phyloP scores from a whole-genome alignment of 345 rosid species.

The Eucalyptus regnans region DNA sequence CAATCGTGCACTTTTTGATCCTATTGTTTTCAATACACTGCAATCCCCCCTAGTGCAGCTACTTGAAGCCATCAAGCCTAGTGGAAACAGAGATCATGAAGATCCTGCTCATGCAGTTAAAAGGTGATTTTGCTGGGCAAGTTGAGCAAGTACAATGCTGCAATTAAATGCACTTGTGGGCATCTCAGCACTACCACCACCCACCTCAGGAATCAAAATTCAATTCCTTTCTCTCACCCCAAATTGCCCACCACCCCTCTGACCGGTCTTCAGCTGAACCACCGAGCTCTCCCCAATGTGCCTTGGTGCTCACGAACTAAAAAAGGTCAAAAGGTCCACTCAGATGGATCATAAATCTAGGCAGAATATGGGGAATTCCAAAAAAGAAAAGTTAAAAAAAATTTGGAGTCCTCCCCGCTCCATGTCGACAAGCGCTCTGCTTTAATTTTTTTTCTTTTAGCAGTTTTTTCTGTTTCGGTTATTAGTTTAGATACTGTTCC shows the following conservation, averaged over 20 bases:
- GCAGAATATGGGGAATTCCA: neutral
- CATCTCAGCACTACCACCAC: neutral
- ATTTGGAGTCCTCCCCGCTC: neutral
- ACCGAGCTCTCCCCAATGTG: neutral
- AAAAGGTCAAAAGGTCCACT: neutral
- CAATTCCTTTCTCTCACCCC: neutral
- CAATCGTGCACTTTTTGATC: neutral
- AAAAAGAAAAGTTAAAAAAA: neutral
- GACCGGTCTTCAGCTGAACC: neutral
- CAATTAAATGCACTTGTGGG: neutral
- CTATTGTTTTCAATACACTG: neutral
- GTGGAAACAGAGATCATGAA: neutral
- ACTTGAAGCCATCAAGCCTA: neutral
- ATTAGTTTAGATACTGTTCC: constrained; percentile 1
- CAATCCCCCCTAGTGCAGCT: neutral
- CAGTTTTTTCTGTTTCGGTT: constrained; percentile 7
- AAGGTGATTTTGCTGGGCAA: neutral
- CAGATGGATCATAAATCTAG: neutral
- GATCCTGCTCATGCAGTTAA: neutral
- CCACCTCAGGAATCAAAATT: neutral
- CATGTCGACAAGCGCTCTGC: neutral
- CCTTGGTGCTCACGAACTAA: neutral
- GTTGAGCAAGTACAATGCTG: neutral
- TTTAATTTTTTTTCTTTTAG: neutral
- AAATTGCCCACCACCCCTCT: neutral